Evolutionary conservation across 805 yeast species (phyloP), one percentile per base, ranked within the genome.

Genomic region (Jamesozyma gamospora): DNA sequence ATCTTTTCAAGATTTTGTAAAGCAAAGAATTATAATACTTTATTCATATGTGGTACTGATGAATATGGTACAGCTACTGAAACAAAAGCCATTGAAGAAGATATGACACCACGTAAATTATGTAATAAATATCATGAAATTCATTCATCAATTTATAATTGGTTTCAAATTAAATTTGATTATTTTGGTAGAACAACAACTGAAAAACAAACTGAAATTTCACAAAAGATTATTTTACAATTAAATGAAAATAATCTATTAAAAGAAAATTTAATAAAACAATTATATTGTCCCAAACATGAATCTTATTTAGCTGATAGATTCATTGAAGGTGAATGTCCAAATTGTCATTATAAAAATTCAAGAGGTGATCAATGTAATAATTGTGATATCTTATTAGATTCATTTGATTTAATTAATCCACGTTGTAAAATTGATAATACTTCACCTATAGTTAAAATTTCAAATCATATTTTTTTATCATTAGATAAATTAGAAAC

Each of bases 301-400:
- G 69, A 85, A 28, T 87, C 95, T 3, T 90, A 77, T 65, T 71
- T 90, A 42, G 97, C 98, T 41, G 97, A 92, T 60, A 72, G 97
- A 62, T 92, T 75, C 53, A 97, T 90, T 28, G 97, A 92, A 66
- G 98, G 98, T 49, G 83, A 78, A 35, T 90, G 98, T 68, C 97
- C 97, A 42, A 80, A 80, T 63, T 90, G 98, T 69, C 73, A 70
- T 30, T 90, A 86, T 60, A 94, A 82, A 46, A 97, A 92, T 60
- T 97, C 98, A 19, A 79, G 97, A 64, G 98, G 98, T 52, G 97
- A 90, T 63, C 98, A 92, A 69, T 90, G 98, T 73, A 97, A 90
- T 63, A 79, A 79, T 55, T 90, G 98, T 70, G 97, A 97, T 48
- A 65, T 67, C 43, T 70, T 92, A 48, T 71, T 92, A 51, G 82